Evolutionary conservation across 352 stramenopile genomes (phyloP), one percentile per base, ranked within the genome.

Genomic region (Phytophthora multivora): DNA sequence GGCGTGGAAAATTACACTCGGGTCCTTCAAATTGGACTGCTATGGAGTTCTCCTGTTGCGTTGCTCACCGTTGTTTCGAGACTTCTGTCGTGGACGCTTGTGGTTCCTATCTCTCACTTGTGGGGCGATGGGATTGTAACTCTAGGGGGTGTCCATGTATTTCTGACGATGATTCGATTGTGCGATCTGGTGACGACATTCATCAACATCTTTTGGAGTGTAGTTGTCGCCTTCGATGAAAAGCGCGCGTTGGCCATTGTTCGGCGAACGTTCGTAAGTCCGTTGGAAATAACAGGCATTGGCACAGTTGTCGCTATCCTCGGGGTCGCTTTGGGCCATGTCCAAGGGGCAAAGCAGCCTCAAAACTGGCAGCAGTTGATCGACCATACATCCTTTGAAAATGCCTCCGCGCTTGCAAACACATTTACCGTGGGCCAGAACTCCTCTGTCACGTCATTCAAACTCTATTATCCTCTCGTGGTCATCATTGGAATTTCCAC

Each of bases 41-140:
- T 77, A 11, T 68, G 75, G 13, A 87, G 77, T 33, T 63, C 65
- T 8, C 64, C 64, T 0, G 54, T 85, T 28, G 53, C 62, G 11
- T 15, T 67, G 9, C 56, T 89, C 11, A 78, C 70, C n/a, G 6
- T 71, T 15, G 16, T 79, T 15, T 73, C 77, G 5, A 63, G 73
- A 19, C n/a, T 84, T 13, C 25, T 89, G 5, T 75, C 77, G 4
- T 89, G 80, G 77, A 69, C 66, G 16, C 39, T 83, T n/a, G 41
- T 89, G n/a, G 30, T 84, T 15, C 80, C 77, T 8, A 65, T 62
- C 8, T 51, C 54, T n/a, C 56, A 66, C 3, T 52, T 78, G 25
- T 73, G 68, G 47, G 43, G 60, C n/a, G 68, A 76, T 35, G 54
- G 59, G 9, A 51, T 70, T 43, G 43, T 67, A 8, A 40, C 56